Evolutionary conservation across 495 filamentous ascomycete genomes (phyloP).

Genomic region (Oidiodendron maius): DNA sequence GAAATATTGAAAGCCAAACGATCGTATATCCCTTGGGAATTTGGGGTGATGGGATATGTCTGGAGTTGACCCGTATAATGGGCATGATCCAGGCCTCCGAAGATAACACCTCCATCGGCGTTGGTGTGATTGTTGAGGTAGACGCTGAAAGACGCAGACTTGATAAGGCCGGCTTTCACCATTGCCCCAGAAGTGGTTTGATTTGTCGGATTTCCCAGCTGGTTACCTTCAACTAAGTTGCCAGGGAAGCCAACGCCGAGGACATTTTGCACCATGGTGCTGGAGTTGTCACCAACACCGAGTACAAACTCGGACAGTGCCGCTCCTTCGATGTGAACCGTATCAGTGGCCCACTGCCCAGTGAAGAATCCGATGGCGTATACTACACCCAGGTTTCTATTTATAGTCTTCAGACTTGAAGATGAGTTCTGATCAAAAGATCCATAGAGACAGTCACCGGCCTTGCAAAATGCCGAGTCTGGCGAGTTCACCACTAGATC

Average conservation of each 20-base stretch:
- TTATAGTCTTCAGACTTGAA: background rate
- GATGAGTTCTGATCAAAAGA: background rate
- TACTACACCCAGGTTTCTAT: background rate
- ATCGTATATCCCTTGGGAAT: background rate
- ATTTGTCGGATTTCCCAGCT: background rate
- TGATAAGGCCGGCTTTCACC: conserved; percentile 1
- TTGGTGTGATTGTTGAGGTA: background rate
- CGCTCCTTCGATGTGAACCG: background rate
- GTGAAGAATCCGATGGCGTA: background rate
- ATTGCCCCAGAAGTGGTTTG: background rate
- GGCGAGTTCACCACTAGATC: conserved; percentile 78
- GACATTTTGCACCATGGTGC: background rate
- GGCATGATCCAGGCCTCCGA: background rate
- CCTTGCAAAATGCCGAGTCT: conserved; percentile 51
- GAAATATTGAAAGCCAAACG: background rate
- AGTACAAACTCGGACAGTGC: background rate
- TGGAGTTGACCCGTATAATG: background rate
- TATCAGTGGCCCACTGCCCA: background rate
- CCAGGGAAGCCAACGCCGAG: background rate
- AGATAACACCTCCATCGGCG: background rate
- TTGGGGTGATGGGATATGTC: background rate
- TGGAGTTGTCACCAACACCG: background rate
- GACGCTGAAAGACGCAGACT: background rate
- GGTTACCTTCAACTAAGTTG: too few relatives aligned
- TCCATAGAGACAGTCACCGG: background rate